These are phyloP conservation scores for Astragalus membranaceus DNA, from an alignment of 306 rosid species.

Conservation along the genomic window DNA sequence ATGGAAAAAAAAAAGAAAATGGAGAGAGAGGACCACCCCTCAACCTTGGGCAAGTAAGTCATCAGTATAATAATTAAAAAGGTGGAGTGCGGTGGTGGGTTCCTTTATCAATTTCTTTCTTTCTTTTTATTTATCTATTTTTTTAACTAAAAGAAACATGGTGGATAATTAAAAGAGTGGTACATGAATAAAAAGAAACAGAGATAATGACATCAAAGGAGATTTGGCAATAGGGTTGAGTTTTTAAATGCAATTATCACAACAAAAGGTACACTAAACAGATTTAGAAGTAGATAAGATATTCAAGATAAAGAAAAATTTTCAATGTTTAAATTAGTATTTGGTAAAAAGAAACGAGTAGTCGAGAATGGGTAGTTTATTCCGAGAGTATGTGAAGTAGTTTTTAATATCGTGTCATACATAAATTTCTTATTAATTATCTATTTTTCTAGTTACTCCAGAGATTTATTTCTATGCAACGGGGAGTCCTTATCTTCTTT, in stretches of 20 bases:
- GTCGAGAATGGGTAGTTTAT: no score
- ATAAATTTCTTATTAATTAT: no score
- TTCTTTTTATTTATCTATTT: background rate
- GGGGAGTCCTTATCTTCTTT: no score
- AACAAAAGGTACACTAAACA: background rate
- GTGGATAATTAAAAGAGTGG: slow-evolving; percentile 26
- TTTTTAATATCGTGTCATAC: no score
- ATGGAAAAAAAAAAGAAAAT: background rate
- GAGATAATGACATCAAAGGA: slow-evolving; percentile 21
- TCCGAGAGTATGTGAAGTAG: no score
- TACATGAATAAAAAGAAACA: slow-evolving; percentile 26
- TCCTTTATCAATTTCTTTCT: slow-evolving; percentile 32
- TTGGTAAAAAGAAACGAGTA: no score
- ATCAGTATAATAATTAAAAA: slow-evolving; percentile 24
- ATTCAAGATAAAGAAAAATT: background rate
- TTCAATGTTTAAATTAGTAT: background rate
- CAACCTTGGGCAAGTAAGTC: slow-evolving; percentile 37
- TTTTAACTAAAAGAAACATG: slow-evolving; percentile 11
- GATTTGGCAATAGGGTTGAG: background rate
- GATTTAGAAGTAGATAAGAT: background rate
- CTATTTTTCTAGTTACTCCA: no score
- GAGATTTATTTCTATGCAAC: no score
- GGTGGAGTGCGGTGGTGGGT: slow-evolving; percentile 24
- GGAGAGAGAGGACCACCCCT: slow-evolving; percentile 40
- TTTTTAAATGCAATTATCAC: background rate